Conservation (phyloP, 192 early-diverging fungal species). For the Backusella morwellensis region DNA sequence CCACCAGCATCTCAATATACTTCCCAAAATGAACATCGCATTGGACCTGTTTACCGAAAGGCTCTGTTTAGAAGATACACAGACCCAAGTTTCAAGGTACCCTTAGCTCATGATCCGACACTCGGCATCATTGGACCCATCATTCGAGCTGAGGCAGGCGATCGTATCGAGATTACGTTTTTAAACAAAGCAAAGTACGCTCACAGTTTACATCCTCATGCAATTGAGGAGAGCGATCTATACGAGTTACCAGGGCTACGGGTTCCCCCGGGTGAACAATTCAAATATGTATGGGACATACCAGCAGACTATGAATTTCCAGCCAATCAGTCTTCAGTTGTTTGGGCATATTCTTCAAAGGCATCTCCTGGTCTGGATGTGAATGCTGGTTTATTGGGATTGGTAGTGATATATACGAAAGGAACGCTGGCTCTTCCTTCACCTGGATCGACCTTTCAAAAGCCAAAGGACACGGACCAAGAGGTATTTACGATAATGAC, state of each 20-base stretch:
- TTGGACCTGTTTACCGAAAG: constrained; percentile 39
- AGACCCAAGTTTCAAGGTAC: constrained; percentile 27
- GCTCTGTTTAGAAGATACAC: constrained; percentile 38
- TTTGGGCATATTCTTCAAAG: constrained; percentile 38
- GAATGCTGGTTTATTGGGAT: constrained; percentile 37
- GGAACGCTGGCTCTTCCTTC: constrained; percentile 21
- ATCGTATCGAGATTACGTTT: constrained; percentile 32
- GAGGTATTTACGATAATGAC: constrained; percentile 38
- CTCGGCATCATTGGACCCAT: constrained; percentile 40
- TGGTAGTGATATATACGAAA: constrained; percentile 35
- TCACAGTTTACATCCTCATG: constrained; percentile 37
- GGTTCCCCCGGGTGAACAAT: constrained; percentile 21
- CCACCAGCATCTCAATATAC: constrained; percentile 30
- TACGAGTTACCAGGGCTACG: neutral
- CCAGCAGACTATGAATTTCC: constrained; percentile 17
- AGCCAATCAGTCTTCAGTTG: constrained; percentile 28
- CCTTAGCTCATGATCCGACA: constrained; percentile 30
- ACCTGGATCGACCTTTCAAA: constrained; percentile 15
- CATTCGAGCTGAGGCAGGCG: constrained; percentile 38
- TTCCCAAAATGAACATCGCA: constrained; percentile 15
- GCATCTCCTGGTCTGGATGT: constrained; percentile 25
- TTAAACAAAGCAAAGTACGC: constrained; percentile 27
- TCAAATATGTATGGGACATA: constrained; percentile 40
- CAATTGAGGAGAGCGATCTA: neutral
- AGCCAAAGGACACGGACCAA: constrained; percentile 21